Evolutionary conservation across 2,329 filamentous ascomycete species (phyloP), one percentile per base, ranked within the genome.

Genomic region (Hypoxylon sp.): DNA sequence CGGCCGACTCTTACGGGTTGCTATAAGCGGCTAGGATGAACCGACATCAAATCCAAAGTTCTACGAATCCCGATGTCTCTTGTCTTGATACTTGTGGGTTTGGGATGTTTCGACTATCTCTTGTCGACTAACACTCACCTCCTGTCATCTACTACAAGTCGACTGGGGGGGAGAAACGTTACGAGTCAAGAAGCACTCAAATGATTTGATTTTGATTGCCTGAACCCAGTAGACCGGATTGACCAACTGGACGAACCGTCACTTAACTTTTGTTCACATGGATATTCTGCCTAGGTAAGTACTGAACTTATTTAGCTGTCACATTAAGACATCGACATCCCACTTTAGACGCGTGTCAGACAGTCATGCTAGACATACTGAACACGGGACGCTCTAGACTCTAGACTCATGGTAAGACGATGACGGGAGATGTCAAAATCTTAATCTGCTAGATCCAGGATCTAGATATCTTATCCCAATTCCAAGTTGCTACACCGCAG

Each of bases 161-260:
- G 45, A 23, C 51, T 52, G 60, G 13, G 21, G 19, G 50, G 48
- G 45, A 36, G 55, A 38, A 67, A 64, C 57, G 52, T 60, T 64
- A 52, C 67, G 53, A 63, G 60, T 65, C 45, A 60, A 49, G 13
- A 11, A 32, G 19, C 17, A 19, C 5, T 17, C 17, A 41, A 19
- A 3, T 13, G 23, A 30, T 59, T 21, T 13, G 23, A 30, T 59
- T 21, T 45, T 61, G 38, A 61, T 43, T 50, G 53, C 14, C 45
- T 23, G 62, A 68, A 28, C 65, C 65, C 62, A 62, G 57, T 32
- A 63, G 57, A 14, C 23, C 58, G 65, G 62, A 49, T 61, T 52
- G 14, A 53, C 46, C 30, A 55, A 48, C 51, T 28, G 32, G 41
- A 55, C 19, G 13, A 65, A 14, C 23, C 59, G 30, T 49, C 53